Evolutionary conservation across 306 rosid species (phyloP).

Genomic region (peach (Prunus persica)): DNA sequence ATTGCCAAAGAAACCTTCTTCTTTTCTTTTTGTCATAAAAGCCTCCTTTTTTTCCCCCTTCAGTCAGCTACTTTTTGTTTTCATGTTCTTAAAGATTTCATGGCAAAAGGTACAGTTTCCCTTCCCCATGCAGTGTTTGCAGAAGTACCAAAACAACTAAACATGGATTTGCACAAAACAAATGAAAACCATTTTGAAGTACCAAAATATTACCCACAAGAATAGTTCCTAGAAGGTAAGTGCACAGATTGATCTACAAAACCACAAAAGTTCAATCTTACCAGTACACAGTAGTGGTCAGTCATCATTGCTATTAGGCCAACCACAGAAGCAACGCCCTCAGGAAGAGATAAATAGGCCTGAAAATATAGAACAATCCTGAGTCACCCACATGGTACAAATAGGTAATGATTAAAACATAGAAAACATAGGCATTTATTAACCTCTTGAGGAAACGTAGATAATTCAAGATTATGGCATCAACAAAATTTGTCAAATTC

Average conservation of each 20-base stretch:
- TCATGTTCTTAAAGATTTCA: background rate
- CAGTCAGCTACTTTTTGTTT: background rate
- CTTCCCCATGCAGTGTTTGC: background rate
- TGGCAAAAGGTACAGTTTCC: background rate
- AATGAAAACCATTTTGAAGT: background rate
- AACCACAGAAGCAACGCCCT: conserved; percentile 94
- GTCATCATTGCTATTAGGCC: conserved; percentile 96
- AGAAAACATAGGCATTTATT: background rate
- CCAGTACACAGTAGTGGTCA: conserved; percentile 83
- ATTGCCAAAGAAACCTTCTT: background rate
- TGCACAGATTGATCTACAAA: conserved; percentile 9
- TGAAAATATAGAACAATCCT: conserved; percentile 39
- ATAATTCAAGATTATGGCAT: background rate
- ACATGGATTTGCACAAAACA: background rate
- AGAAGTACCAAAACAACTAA: background rate
- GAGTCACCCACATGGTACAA: conserved; percentile 27
- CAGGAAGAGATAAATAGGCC: conserved; percentile 98
- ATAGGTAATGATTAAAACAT: conserved; percentile 14
- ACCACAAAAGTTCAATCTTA: conserved; percentile 40
- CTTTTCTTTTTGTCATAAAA: background rate
- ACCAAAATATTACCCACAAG: background rate
- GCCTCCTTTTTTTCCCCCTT: background rate
- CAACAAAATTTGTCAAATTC: background rate
- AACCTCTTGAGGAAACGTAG: background rate
- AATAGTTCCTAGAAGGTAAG: conserved; percentile 19